These are phyloP conservation scores for Eucalyptus tenuipes DNA, from an alignment of 345 rosid genomes.

Conservation along the genomic window DNA sequence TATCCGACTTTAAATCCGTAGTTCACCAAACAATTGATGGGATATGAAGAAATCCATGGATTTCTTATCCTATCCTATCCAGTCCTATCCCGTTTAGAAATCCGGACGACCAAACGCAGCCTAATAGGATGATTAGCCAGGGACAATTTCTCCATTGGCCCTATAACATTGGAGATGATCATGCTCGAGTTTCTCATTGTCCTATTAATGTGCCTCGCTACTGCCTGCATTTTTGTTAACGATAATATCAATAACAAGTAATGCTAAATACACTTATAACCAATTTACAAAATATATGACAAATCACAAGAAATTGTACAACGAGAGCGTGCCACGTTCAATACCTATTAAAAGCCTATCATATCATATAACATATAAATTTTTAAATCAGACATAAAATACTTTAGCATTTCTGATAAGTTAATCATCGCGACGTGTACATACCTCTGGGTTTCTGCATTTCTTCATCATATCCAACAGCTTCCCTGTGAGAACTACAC, in stretches of 20 bases:
- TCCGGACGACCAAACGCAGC: no score
- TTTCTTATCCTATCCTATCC: no score
- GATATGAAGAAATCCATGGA: no score
- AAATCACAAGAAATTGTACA: background rate
- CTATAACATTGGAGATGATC: constrained; percentile 24
- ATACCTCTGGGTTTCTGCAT: constrained; percentile 19
- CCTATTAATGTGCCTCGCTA: constrained; percentile 10
- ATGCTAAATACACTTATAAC: background rate
- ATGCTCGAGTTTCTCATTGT: constrained; percentile 33
- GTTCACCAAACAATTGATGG: no score
- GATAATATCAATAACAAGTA: background rate
- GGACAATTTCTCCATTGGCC: constrained; percentile 32
- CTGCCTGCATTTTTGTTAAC: background rate
- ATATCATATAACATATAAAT: background rate
- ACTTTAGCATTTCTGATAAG: background rate
- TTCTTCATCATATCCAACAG: constrained; percentile 13
- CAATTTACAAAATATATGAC: background rate
- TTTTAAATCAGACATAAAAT: background rate
- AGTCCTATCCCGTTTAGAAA: no score
- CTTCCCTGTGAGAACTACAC: constrained; percentile 6
- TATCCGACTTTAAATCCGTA: no score
- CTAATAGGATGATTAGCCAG: constrained; percentile 27
- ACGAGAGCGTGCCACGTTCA: background rate
- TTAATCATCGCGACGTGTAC: background rate
- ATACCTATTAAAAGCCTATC: no score